Conservation (phyloP, 2,329 filamentous ascomycete species). For the Cladosporium sp. region DNA sequence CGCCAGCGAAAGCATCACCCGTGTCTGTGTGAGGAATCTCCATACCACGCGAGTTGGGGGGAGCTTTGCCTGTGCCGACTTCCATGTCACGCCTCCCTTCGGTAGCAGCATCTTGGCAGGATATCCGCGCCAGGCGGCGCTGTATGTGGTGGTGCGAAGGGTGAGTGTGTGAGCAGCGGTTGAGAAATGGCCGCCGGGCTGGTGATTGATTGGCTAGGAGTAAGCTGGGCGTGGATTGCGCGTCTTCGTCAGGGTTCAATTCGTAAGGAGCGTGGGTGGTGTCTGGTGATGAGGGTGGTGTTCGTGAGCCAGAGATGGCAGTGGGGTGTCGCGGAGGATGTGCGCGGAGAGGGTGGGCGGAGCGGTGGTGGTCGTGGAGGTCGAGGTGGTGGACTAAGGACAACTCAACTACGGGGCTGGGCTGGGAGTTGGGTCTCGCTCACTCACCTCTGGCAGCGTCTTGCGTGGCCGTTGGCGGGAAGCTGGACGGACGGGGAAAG, state of each 20-base stretch:
- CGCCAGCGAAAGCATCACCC: constrained; percentile 73
- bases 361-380: neutral
- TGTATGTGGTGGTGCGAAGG: constrained; percentile 11
- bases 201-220: neutral
- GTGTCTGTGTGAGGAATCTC: constrained; percentile 69
- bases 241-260: neutral
- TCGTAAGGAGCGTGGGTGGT: constrained; percentile 17
- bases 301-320: neutral
- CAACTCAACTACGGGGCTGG: constrained; percentile 2
- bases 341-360: neutral
- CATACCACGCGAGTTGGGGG: constrained; percentile 69
- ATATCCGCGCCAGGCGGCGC: constrained; percentile 17
- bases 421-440: neutral
- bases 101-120: constrained; percentile 72
- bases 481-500: neutral
- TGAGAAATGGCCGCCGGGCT: neutral
- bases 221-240: constrained; percentile 9
- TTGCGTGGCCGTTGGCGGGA: constrained; percentile 11
- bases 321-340: constrained; percentile 2
- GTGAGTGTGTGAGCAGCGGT: neutral
- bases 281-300: neutral
- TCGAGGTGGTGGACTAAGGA: neutral
- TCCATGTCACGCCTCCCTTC: constrained; percentile 90
- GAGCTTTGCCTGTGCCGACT: constrained; percentile 76
- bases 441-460: neutral